Evolutionary conservation across 2,329 filamentous ascomycete species (phyloP).

Genomic region (Lachnellula subtilissima): DNA sequence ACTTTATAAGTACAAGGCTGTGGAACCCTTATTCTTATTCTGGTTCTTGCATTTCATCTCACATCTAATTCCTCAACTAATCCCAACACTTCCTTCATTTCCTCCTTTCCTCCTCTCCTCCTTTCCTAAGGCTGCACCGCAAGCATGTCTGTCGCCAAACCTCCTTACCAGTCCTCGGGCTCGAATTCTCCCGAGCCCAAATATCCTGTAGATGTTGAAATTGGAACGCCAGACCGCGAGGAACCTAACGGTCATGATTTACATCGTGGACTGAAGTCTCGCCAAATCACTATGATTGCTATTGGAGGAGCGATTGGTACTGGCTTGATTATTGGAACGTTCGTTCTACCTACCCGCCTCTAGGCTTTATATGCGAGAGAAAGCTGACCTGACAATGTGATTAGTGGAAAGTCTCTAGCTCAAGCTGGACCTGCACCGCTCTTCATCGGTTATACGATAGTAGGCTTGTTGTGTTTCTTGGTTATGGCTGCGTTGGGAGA

Average conservation of each 20-base stretch:
- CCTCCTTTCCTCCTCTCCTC: no score
- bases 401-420: conserved; percentile 36
- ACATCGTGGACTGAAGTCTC: conserved; percentile 46
- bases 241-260: conserved; percentile 27
- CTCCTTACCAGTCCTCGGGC: no score
- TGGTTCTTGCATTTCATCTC: no score
- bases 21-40: no score
- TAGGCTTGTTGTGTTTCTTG: conserved; percentile 69
- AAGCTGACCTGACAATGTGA: conserved; percentile 6
- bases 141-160: no score
- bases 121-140: no score
- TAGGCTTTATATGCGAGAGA: not conserved
- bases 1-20: no score
- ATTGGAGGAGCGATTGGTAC: conserved; percentile 70
- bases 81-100: no score
- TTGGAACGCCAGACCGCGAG: conserved; percentile 32
- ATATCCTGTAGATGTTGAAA: no score
- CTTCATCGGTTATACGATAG: conserved; percentile 64
- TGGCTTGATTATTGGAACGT: conserved; percentile 66
- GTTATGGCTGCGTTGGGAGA: conserved; percentile 80
- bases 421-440: conserved; percentile 58
- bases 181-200: no score
- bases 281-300: conserved; percentile 58
- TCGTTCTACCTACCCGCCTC: conserved; percentile 1
- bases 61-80: no score